A percentile compares a stretch with the other conserved stretches of the same genome.
Conservation (phyloP, 352 stramenopile species). For the Sclerospora graminicola region DNA sequence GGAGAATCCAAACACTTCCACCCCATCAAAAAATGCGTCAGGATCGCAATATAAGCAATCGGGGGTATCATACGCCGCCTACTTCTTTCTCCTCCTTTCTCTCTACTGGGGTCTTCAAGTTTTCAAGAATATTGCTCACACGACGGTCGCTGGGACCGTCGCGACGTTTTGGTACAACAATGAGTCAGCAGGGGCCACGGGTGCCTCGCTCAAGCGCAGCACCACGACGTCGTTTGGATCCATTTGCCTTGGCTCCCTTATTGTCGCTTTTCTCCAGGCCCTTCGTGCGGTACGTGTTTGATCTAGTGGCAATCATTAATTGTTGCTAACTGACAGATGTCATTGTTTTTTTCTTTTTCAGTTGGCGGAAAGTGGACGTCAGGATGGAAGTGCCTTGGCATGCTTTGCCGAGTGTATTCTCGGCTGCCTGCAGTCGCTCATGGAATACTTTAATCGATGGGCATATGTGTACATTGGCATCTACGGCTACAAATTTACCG, state of each 20-base stretch:
- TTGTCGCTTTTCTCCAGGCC: slow-evolving; percentile 90
- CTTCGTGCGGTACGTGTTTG: slow-evolving; percentile 45
- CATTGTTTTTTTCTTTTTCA: no score
- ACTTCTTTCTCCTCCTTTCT: slow-evolving; percentile 61
- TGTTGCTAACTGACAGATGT: background rate
- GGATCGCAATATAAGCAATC: slow-evolving; percentile 28
- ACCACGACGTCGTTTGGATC: slow-evolving; percentile 90
- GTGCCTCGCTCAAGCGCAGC: slow-evolving; percentile 68
- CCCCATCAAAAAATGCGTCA: slow-evolving; percentile 9
- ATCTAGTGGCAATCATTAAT: background rate
- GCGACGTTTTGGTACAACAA: slow-evolving; percentile 93
- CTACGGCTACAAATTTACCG: slow-evolving; percentile 90
- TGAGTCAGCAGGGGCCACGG: slow-evolving; percentile 79
- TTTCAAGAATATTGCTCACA: slow-evolving; percentile 90
- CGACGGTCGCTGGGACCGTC: slow-evolving; percentile 87
- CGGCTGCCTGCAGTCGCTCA: slow-evolving; percentile 70
- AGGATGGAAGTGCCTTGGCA: slow-evolving; percentile 57
- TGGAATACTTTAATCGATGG: slow-evolving; percentile 91
- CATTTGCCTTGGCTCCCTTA: slow-evolving; percentile 92
- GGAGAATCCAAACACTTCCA: slow-evolving; percentile 29
- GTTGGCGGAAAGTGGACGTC: slow-evolving; percentile 55
- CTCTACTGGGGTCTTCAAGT: slow-evolving; percentile 92
- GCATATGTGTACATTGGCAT: slow-evolving; percentile 93
- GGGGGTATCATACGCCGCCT: slow-evolving; percentile 26
- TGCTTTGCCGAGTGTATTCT: slow-evolving; percentile 83